Base-by-base conservation (phyloP, 495 filamentous ascomycete genomes). In the Aspergillus sparsus region DNA sequence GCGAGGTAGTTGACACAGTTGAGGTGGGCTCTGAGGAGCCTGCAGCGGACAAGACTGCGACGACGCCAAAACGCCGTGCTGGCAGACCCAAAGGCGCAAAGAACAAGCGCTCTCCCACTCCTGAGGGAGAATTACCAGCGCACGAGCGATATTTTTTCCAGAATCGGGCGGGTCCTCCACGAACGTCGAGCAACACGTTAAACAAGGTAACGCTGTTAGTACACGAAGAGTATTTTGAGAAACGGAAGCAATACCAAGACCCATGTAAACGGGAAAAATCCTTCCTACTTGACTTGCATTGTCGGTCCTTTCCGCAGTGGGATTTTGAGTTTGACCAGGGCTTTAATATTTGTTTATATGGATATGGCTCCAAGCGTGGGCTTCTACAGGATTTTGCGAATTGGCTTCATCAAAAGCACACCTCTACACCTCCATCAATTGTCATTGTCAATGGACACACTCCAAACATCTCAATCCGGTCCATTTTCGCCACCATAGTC, bases 81-180 rank as follows among this genome's bases (percentile, higher is more conserved):
- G 87, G 82, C 66, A 79, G 80, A 70, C 85, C 79, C 13, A 88
- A 85, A 59, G 81, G 81, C 16, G 73, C 81, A 10, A 80, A 77
- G 66, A 83, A 85, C 58, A 89, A 89, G 68, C 86, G 83, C 44
- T 89, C 89, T 10, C 89, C 90, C 6, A 92, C 91, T 8, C 90
- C 93, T 5, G 89, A 90, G 37, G 80, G 82, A 32, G 83, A 93
- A 60, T 80, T 98, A 5, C 89, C 92, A 18, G 79, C 92, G 0
- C 89, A 96, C 62, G 94, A 98, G 68, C 87, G 86, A 52, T 98
- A 96, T 70, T 98, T 98, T 69, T 91, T 87, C 72, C 89, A 97
- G 65, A 97, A 97, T 71, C 86, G 89, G 36, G 85, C 90, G 13
- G 91, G 89, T 16, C 81, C 86, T 5, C 75, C 81, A 47, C 91